phyloP scores from a whole-genome alignment of 2,329 filamentous ascomycete genomes.

The Akanthomyces uredinophilus region DNA sequence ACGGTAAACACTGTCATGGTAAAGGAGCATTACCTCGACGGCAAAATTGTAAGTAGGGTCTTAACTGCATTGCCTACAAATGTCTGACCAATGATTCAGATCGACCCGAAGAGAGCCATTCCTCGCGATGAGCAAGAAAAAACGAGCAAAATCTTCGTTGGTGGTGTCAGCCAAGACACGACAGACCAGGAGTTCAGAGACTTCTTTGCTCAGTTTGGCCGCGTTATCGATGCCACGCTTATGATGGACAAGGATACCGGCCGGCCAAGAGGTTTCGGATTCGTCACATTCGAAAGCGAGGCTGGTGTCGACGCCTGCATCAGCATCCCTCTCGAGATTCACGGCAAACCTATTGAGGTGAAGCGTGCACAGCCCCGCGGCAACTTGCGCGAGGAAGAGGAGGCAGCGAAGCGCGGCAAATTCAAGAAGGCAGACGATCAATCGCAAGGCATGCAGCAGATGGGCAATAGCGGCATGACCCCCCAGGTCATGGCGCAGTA shows the following conservation, averaged over 20 bases:
- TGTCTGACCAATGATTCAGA: constrained; percentile 49
- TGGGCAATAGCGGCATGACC: constrained; percentile 65
- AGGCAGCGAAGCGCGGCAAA: constrained; percentile 57
- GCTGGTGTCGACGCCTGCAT: constrained; percentile 90
- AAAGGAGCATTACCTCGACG: constrained; percentile 96
- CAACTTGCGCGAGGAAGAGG: constrained; percentile 88
- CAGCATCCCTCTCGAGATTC: constrained; percentile 78
- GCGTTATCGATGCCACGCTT: constrained; percentile 92
- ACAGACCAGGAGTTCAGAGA: constrained; percentile 94
- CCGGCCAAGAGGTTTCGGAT: constrained; percentile 92
- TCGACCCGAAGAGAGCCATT: constrained; percentile 96
- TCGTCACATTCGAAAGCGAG: constrained; percentile 96
- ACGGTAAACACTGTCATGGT: constrained; percentile 99
- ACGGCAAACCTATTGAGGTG: constrained; percentile 94
- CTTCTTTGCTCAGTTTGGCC: constrained; percentile 94
- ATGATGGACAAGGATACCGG: constrained; percentile 99
- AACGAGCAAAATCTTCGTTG: constrained; percentile 98
- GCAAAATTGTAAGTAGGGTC: constrained; percentile 76
- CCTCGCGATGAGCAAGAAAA: constrained; percentile 97
- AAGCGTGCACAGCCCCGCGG: constrained; percentile 96
- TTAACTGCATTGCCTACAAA: background rate
- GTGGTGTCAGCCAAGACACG: constrained; percentile 93
- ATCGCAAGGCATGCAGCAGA: constrained; percentile 35
- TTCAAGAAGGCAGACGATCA: constrained; percentile 49
- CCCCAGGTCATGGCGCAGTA: constrained; percentile 98